Evolutionary conservation across 768 basidiomycete species (phyloP).

Genomic region (Tylopilus subfusipes): DNA sequence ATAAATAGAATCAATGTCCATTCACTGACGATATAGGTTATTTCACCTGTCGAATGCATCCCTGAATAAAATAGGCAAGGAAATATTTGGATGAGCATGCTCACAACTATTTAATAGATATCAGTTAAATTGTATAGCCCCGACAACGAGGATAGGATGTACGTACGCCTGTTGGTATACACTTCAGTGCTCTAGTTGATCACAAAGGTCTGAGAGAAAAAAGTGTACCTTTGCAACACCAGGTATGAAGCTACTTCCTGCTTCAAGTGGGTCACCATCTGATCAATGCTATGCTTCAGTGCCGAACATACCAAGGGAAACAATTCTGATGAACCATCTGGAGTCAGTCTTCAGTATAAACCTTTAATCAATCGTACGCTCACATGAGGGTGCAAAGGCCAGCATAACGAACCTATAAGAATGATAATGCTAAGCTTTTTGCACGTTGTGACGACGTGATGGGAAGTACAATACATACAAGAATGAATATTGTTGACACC

Average conservation of each 20-base stretch:
- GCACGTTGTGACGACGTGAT: too few species aligned
- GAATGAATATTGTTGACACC: conserved; percentile 1
- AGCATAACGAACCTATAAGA: conserved; percentile 10
- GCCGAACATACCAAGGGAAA: not conserved
- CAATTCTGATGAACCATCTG: not conserved
- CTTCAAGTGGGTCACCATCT: not conserved
- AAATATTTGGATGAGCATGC: not conserved
- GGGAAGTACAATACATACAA: not conserved
- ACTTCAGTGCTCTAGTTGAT: not conserved
- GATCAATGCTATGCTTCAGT: not conserved
- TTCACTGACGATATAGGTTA: not conserved
- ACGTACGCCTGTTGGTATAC: not conserved
- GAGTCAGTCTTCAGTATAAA: not conserved
- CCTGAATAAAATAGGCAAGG: not conserved
- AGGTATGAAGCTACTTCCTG: not conserved
- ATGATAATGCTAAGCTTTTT: not conserved
- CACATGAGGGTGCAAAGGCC: conserved; percentile 1
- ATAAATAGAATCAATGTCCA: not conserved
- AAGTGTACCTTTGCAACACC: not conserved
- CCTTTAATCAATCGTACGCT: not conserved
- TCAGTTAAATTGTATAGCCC: not conserved
- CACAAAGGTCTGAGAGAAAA: too few species aligned
- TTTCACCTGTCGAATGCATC: not conserved
- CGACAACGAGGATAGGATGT: not conserved
- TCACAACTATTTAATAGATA: not conserved